phyloP scores from a whole-genome alignment of 2,329 filamentous ascomycete genomes.

The Ophiocordyceps australis region DNA sequence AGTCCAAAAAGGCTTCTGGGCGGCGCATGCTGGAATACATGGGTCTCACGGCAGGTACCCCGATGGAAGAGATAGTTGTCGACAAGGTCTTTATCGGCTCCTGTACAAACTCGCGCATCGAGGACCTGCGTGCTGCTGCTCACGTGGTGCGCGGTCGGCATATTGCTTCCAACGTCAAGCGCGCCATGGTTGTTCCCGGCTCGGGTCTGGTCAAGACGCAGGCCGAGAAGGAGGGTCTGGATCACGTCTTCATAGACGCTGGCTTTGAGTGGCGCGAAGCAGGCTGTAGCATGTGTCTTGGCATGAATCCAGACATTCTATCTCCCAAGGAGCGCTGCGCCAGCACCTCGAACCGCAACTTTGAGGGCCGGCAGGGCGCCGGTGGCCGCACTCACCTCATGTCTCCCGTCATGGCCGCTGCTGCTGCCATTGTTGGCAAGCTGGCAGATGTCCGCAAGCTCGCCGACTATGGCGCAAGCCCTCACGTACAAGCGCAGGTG shows the following conservation, averaged over 20 bases:
- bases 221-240: conserved; percentile 79
- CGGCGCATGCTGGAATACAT: conserved; percentile 85
- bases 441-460: conserved; percentile 81
- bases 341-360: conserved; percentile 92
- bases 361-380: conserved; percentile 89
- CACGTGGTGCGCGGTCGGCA: conserved; percentile 74
- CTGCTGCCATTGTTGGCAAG: conserved; percentile 76
- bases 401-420: conserved; percentile 93
- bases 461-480: conserved; percentile 37
- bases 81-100: conserved; percentile 98
- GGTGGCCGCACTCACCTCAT: conserved; percentile 84
- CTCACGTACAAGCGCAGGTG: conserved; percentile 38
- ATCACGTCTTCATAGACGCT: conserved; percentile 80
- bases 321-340: conserved; percentile 85
- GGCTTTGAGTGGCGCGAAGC: conserved; percentile 98
- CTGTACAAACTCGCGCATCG: conserved; percentile 93
- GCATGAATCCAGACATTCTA: conserved; percentile 98
- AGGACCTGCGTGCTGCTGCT: conserved; percentile 81
- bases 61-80: conserved; percentile 76
- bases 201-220: conserved; percentile 87
- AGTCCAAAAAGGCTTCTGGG: conserved; percentile 64
- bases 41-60: conserved; percentile 73
- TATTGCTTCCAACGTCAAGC: conserved; percentile 74
- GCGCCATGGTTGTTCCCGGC: conserved; percentile 90
- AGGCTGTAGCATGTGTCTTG: conserved; percentile 96